Evolutionary conservation across 1,139 yeast genomes (phyloP), one percentile per base, ranked within the genome.

Genomic region (Suhomyces terraborum): DNA sequence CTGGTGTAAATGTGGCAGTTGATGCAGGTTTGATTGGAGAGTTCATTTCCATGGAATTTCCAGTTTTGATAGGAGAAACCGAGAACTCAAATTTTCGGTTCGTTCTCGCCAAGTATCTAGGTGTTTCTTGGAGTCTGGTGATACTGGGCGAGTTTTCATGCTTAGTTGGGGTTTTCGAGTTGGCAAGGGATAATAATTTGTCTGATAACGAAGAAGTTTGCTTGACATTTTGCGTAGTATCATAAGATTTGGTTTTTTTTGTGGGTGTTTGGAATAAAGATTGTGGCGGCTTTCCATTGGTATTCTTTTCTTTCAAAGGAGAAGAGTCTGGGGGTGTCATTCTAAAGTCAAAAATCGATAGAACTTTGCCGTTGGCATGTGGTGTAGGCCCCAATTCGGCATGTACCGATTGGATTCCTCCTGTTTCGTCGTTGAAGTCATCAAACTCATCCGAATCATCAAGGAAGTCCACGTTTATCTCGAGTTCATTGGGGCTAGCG

Each of bases 321-420:
- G 75, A 68, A 3, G 76, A 69, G 31, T 69, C 73, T 4, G 77
- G 77, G 1, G 80, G 78, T 1, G 77, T 67, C 43, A 72, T 42
- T 32, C 60, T 58, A 32, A 76, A 64, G 48, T 84, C 89, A 52
- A 84, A 82, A 9, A 84, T 69, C 8, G 89, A 82, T 32, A 83
- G 55, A 0, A 84, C 86, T 30, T 80, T 73, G 0, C 93, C 93
- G 45, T 81, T 73, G 8, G 84, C 72, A 49, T 84, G 91, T 0
- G 93, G 93, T 0, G 93, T 84, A 0, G 93, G 93, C 0, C 91
- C 91, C 13, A 84, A 56, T 47, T 79, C 83, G 1, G 59, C 58
- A 12, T 51, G 42, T 2, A 51, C 31, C 7, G 37, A 32, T 10
- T 27, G 22, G 20, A 30, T 13, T 14, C 33, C 35, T 9, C 19